These are phyloP conservation scores for Ganoderma sinense DNA, from an alignment of 1,284 basidiomycete genomes.

Conservation along the genomic window DNA sequence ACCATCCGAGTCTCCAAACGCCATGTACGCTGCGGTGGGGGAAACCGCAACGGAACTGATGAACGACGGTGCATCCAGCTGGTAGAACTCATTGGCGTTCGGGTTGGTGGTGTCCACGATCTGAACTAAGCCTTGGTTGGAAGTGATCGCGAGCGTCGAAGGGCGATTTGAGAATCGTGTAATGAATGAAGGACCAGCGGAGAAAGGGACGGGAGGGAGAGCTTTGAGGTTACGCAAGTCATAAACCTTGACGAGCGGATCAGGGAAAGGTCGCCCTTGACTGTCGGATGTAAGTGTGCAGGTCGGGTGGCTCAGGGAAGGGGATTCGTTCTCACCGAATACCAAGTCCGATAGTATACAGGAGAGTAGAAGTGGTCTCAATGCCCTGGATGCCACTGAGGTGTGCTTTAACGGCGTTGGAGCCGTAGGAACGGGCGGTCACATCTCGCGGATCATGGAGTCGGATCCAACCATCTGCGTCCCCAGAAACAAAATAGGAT, in stretches of 20 bases:
- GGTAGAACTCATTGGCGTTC: conserved; percentile 78
- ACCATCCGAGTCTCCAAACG: conserved; percentile 92
- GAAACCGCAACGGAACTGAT: conserved; percentile 87
- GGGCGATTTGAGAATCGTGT: conserved; percentile 84
- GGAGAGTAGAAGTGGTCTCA: conserved; percentile 78
- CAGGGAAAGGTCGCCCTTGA: conserved; percentile 88
- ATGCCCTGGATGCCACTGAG: conserved; percentile 85
- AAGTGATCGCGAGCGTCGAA: conserved; percentile 83
- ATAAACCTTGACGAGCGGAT: conserved; percentile 93
- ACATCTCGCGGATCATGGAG: conserved; percentile 83
- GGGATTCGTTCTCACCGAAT: conserved; percentile 63
- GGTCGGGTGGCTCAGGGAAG: conserved; percentile 2
- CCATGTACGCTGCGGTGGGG: conserved; percentile 88
- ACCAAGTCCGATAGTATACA: conserved; percentile 88
- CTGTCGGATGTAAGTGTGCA: conserved; percentile 48
- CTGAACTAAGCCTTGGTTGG: conserved; percentile 89
- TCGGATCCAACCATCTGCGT: conserved; percentile 85
- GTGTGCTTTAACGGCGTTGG: conserved; percentile 75
- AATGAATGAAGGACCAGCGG: conserved; percentile 89
- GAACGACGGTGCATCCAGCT: conserved; percentile 78
- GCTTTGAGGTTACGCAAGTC: conserved; percentile 87
- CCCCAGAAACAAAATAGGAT: conserved; percentile 76
- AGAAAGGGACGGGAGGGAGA: conserved; percentile 87
- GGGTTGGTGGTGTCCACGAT: conserved; percentile 85
- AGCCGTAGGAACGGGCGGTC: conserved; percentile 52